Evolutionary conservation across 2,329 filamentous ascomycete genomes (phyloP).

Genomic region (Colletotrichum spinosum): DNA sequence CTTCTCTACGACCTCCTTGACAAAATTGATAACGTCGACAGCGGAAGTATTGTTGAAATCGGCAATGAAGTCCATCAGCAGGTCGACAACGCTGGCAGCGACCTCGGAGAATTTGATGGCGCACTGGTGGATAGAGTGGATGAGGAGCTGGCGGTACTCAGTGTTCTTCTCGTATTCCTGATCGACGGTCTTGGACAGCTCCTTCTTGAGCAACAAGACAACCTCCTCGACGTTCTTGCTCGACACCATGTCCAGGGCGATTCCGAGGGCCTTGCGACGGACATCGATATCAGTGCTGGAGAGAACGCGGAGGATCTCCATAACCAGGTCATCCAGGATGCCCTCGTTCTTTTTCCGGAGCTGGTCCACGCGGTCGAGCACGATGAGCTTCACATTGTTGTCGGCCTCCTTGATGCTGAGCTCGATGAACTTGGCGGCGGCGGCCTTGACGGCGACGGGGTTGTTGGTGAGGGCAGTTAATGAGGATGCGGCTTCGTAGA

Average conservation of each 20-base stretch:
- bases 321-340: slow-evolving; percentile 90
- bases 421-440: slow-evolving; percentile 95
- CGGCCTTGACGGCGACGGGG: slow-evolving; percentile 96
- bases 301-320: slow-evolving; percentile 96
- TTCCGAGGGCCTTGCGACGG: slow-evolving; percentile 86
- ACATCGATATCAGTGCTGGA: slow-evolving; percentile 97
- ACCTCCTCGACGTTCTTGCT: slow-evolving; percentile 99
- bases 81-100: slow-evolving; percentile 93
- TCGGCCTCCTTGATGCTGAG: slow-evolving; percentile 97
- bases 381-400: slow-evolving; percentile 99
- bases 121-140: slow-evolving; percentile 97
- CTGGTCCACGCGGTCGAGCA: slow-evolving; percentile 92
- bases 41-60: slow-evolving; percentile 98
- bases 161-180: slow-evolving; percentile 99
- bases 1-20: slow-evolving; percentile 98
- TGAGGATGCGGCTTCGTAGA: slow-evolving; percentile 97
- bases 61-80: slow-evolving; percentile 98
- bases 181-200: slow-evolving; percentile 96
- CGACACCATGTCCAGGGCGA: slow-evolving; percentile 97
- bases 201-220: slow-evolving; percentile 95
- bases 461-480: slow-evolving; percentile 94
- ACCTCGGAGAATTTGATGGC: slow-evolving; percentile 99
- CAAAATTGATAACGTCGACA: slow-evolving; percentile 97
- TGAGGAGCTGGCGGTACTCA: slow-evolving; percentile 93
- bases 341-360: slow-evolving; percentile 89